Evolutionary conservation across 768 basidiomycete species (phyloP).

Genomic region (Suillus plorans): DNA sequence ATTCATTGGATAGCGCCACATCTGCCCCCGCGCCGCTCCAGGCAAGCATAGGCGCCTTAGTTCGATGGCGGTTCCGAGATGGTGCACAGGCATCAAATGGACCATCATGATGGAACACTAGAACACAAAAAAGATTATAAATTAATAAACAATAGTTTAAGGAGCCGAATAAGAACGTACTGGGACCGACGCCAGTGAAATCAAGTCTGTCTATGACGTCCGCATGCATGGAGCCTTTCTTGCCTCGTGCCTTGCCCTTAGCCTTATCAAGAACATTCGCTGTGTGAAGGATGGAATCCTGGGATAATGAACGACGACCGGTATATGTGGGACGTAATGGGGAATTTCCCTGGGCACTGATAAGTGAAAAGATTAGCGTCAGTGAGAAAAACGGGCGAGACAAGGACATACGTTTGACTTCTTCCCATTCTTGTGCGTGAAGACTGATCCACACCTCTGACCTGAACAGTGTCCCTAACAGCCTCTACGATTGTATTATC

Average conservation of each 20-base stretch:
- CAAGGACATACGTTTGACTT: slow-evolving; percentile 50
- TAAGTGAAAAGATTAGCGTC: slow-evolving; percentile 20
- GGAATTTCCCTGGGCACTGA: slow-evolving; percentile 19
- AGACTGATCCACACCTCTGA: slow-evolving; percentile 44
- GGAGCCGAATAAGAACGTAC: slow-evolving; percentile 45
- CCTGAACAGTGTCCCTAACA: slow-evolving; percentile 66
- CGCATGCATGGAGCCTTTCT: slow-evolving; percentile 80
- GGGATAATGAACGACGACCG: slow-evolving; percentile 48
- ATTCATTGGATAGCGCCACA: slow-evolving; percentile 36
- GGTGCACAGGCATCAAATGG: slow-evolving; percentile 92
- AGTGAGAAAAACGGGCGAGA: slow-evolving; percentile 29
- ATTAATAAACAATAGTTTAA: slow-evolving; percentile 6
- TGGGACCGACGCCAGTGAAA: slow-evolving; percentile 80
- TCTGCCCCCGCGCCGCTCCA: slow-evolving; percentile 54
- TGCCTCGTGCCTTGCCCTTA: slow-evolving; percentile 49
- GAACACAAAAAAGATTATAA: slow-evolving; percentile 11
- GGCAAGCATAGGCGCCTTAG: slow-evolving; percentile 80
- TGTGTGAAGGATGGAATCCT: slow-evolving; percentile 44
- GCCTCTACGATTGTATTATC: slow-evolving; percentile 53
- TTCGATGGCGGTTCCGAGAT: slow-evolving; percentile 79
- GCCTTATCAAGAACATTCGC: slow-evolving; percentile 43
- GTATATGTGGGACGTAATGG: slow-evolving; percentile 23
- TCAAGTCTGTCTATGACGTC: slow-evolving; percentile 91
- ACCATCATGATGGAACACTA: slow-evolving; percentile 92
- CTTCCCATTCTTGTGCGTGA: slow-evolving; percentile 52